These are phyloP conservation scores for Hygrophoropsis aurantiaca DNA, from an alignment of 768 basidiomycete genomes.

Conservation along the genomic window DNA sequence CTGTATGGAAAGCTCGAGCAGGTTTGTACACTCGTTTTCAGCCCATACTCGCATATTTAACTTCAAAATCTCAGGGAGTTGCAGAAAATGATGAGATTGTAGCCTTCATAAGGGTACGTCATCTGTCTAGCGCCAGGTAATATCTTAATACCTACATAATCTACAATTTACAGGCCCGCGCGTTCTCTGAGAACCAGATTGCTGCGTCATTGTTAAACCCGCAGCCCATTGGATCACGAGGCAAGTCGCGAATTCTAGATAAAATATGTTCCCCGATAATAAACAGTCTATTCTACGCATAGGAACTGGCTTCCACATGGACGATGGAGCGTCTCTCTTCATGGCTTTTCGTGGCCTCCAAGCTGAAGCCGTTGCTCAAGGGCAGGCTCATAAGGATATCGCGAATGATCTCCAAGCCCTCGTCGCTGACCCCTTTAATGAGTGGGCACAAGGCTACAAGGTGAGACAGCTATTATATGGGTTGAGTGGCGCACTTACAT, in stretches of 20 bases:
- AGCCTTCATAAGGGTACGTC: constrained; percentile 74
- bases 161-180: constrained; percentile 67
- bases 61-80: constrained; percentile 53
- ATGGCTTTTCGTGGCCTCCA: constrained; percentile 81
- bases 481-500: constrained; percentile 8
- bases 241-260: constrained; percentile 36
- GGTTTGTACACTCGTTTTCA: constrained; percentile 38
- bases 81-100: constrained; percentile 83
- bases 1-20: constrained; percentile 77
- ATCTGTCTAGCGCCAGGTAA: constrained; percentile 1
- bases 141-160: constrained; percentile 7
- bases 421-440: constrained; percentile 78
- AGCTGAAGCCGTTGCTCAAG: constrained; percentile 67
- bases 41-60: constrained; percentile 8
- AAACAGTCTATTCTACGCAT: constrained; percentile 9
- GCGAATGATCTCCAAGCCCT: constrained; percentile 73
- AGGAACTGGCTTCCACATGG: constrained; percentile 71
- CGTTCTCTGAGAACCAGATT: constrained; percentile 64
- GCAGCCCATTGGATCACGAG: constrained; percentile 45
- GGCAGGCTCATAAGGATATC: constrained; percentile 68
- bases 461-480: constrained; percentile 32
- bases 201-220: constrained; percentile 59
- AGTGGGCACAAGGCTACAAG: constrained; percentile 77
- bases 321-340: constrained; percentile 82
- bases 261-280: not conserved